Base-by-base conservation (phyloP, 805 yeast genomes). In the Wickerhamomyces strasburgensis region DNA sequence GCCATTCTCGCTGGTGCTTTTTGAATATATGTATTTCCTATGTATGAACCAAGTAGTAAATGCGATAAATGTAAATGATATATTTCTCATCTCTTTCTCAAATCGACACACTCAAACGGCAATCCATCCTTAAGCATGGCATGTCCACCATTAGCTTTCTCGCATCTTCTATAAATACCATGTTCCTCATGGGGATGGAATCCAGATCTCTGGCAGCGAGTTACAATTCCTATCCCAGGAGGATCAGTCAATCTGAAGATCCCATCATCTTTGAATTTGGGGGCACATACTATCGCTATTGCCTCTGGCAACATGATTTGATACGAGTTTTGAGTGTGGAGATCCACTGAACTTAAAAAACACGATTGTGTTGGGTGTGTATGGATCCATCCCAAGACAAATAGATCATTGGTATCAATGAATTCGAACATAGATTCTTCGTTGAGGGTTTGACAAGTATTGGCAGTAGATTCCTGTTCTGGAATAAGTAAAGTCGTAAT, bases 331-430 rank as follows among this genome's bases (percentile, higher is more conserved):
- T 79, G 85, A 2, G 85, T 79, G 56, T 80, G 86, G 36, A 79
- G 57, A 49, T 79, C 86, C 31, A 79, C 73, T 0, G 83, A 75
- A 10, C 81, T 73, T 54, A 79, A 56, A 52, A 79, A 79, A 45
- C 86, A 79, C n/a, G 82, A 64, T 52, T 79, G 86, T 9, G 84
- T 74, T 5, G 86, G 86, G 52, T 79, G 86, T 8, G 85, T 80
- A 54, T 79, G 86, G 36, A 79, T 80, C 86, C 86, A 79, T 3
- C 86, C 86, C 3, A 79, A 61, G n/a, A 79, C 72, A 48, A 79
- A 77, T 31, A 80, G 56, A 42, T 74, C 80, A 36, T 72, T 62
- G 23, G 58, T 46, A 49, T 78, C 84, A 29, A 78, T 68, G 44
- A 63, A 73, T 29, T 71, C 74, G 48, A 78, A 78, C 41, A 79